Percentiles rank a stretch among this genome's conserved stretches.
Evolutionary conservation across 106 monocot species (phyloP).

Genomic region (Amphibolis antarctica): DNA sequence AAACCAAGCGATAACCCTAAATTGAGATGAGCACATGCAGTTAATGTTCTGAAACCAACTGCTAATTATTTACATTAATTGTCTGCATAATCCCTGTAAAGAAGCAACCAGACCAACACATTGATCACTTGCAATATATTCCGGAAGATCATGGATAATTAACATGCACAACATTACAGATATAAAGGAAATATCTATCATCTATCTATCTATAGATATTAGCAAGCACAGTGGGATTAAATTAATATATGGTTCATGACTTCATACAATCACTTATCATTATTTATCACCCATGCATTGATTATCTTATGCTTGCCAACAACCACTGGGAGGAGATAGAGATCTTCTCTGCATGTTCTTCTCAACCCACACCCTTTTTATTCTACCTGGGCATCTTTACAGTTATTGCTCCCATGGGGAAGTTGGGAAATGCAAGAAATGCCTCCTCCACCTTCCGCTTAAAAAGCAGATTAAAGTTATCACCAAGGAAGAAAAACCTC

Average conservation of each 20-base stretch:
- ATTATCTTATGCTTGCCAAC: not conserved
- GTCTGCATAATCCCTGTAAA: not conserved
- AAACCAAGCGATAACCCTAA: no score
- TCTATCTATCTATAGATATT: no score
- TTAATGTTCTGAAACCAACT: not conserved
- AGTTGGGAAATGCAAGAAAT: conserved; percentile 16
- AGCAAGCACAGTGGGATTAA: no score
- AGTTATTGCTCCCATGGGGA: conserved; percentile 2
- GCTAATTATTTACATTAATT: not conserved
- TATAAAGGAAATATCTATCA: no score
- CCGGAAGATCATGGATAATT: not conserved
- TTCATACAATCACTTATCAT: no score
- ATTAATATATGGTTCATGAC: no score
- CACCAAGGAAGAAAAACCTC: no score
- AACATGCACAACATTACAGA: no score
- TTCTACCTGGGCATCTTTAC: conserved; percentile 9
- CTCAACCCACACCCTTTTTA: conserved; percentile 8
- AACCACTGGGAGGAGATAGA: not conserved
- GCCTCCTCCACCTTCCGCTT: not conserved
- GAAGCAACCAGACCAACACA: not conserved
- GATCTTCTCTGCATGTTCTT: not conserved
- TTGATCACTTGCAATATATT: not conserved
- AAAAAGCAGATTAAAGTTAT: no score
- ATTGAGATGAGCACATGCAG: no score
- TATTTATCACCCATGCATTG: no score